A percentile compares a stretch with the other conserved stretches of the same genome.
Conservation (phyloP, 768 basidiomycete genomes). For the Tulasnella sp. region DNA sequence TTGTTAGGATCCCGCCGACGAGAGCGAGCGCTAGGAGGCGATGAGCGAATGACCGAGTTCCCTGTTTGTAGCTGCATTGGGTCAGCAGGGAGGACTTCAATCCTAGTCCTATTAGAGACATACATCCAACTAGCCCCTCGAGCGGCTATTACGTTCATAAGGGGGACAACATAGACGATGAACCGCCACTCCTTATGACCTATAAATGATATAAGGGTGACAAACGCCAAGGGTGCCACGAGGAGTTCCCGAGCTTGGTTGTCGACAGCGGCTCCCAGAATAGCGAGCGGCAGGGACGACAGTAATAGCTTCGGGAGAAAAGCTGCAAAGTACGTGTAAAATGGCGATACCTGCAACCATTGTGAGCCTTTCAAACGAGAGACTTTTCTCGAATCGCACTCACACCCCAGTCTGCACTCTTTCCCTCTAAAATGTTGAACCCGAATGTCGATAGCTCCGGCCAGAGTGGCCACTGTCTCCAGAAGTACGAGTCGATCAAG, state of each 20-base stretch:
- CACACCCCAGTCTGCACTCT: constrained; percentile 89
- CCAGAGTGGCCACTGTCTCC: constrained; percentile 65
- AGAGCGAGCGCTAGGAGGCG: constrained; percentile 37
- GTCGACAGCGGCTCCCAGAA: constrained; percentile 41
- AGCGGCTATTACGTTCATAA: constrained; percentile 70
- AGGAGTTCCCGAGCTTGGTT: constrained; percentile 39
- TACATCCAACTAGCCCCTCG: constrained; percentile 54
- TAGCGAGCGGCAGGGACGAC: constrained; percentile 46
- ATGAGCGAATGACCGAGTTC: constrained; percentile 29
- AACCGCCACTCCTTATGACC: constrained; percentile 99
- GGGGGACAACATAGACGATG: constrained; percentile 74
- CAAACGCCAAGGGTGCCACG: constrained; percentile 40
- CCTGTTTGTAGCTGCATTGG: background rate
- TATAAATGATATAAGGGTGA: constrained; percentile 57
- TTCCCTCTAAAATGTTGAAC: constrained; percentile 82
- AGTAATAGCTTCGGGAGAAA: constrained; percentile 72
- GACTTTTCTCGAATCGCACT: constrained; percentile 23
- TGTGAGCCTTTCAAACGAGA: background rate
- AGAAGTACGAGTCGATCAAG: constrained; percentile 74
- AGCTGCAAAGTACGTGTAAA: constrained; percentile 48
- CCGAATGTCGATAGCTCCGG: constrained; percentile 69
- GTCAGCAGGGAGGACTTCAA: background rate
- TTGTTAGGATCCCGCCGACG: constrained; percentile 38
- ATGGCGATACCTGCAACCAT: constrained; percentile 50
- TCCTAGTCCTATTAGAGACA: constrained; percentile 21